Base-by-base conservation (phyloP, 768 basidiomycete genomes). In the Lactarius trivialis region DNA sequence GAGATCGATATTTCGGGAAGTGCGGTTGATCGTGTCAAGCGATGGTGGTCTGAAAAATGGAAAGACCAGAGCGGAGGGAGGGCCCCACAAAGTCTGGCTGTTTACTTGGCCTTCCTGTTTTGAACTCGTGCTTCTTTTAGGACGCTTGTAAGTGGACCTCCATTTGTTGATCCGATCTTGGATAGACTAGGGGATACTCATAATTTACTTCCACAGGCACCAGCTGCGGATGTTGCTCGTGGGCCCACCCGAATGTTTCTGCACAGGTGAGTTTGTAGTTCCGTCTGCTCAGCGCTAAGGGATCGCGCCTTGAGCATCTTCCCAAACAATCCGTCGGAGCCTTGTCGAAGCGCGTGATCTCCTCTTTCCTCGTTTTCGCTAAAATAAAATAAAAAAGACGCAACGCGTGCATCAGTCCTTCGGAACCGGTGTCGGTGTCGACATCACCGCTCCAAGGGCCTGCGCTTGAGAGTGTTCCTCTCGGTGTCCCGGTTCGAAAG, bases 361-460 rank as follows among this genome's bases (percentile, higher is more conserved):
- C 93, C 70, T 94, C 93, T 67, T 82, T 82, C 66, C 89, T 84
- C 62, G 89, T 91, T 55, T 83, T 85, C 43, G 86, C 94, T 96
- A n/a, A n/a, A n/a, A n/a, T n/a, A n/a, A 69, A 43, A 50, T 30
- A 6, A 51, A 54, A 32, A n/a, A 30, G 11, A 0, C n/a, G n/a
- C n/a, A n/a, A n/a, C n/a, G n/a, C n/a, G n/a, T n/a, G n/a, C 49
- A 64, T 56, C 28, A 59, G 32, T 12, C 28, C 45, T 24, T 33
- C 55, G 50, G 58, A 24, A n/a, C n/a, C 1, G 66, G 65, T 1
- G 66, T 61, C 21, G 66, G 60, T 21, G 60, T 61, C 14, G 64
- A 61, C 39, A 55, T 21, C 14, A 52, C 21, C 26, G 58, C 59
- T 2, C 45, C 58, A 33, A 45, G 9, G 24, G 6, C 21, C 33